Percentiles rank a stretch among this genome's conserved stretches.
Conservation (phyloP, 2,329 filamentous ascomycete genomes). For the Microsporum ferrugineum region DNA sequence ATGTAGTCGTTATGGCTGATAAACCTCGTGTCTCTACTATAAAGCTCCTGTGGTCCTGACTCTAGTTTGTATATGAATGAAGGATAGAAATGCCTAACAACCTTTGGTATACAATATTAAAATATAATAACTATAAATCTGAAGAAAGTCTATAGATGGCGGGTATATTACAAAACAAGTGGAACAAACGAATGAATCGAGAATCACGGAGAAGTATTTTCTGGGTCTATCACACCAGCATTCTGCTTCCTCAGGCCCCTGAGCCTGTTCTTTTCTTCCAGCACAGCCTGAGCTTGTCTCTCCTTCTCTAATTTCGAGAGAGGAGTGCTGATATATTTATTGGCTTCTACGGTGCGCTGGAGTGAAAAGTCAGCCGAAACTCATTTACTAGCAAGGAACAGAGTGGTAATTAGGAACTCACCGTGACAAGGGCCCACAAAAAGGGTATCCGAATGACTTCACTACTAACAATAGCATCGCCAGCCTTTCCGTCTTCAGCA, state of each 20-base stretch:
- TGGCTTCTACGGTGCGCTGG: constrained; percentile 19
- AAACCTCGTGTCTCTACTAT: too few relatives aligned
- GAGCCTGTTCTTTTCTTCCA: constrained; percentile 12
- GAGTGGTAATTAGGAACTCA: constrained; percentile 10
- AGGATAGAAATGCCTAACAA: not conserved
- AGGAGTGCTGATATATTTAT: constrained; percentile 19
- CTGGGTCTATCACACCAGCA: not conserved
- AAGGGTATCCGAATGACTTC: constrained; percentile 25
- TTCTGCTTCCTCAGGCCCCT: not conserved
- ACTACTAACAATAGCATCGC: constrained; percentile 14
- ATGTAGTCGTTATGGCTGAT: too few relatives aligned
- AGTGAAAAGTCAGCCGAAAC: not conserved
- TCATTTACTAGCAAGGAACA: not conserved
- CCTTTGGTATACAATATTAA: not conserved
- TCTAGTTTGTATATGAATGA: not conserved
- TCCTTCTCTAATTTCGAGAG: constrained; percentile 15
- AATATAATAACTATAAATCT: not conserved
- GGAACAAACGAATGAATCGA: not conserved
- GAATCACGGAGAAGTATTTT: not conserved
- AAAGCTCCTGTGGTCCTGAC: too few relatives aligned
- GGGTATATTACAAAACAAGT: not conserved
- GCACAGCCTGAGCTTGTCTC: constrained; percentile 11
- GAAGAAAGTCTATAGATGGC: not conserved
- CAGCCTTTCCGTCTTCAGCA: constrained; percentile 5
- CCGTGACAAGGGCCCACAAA: constrained; percentile 24